Conservation (phyloP, 805 yeast genomes). For the Pichia manshurica region DNA sequence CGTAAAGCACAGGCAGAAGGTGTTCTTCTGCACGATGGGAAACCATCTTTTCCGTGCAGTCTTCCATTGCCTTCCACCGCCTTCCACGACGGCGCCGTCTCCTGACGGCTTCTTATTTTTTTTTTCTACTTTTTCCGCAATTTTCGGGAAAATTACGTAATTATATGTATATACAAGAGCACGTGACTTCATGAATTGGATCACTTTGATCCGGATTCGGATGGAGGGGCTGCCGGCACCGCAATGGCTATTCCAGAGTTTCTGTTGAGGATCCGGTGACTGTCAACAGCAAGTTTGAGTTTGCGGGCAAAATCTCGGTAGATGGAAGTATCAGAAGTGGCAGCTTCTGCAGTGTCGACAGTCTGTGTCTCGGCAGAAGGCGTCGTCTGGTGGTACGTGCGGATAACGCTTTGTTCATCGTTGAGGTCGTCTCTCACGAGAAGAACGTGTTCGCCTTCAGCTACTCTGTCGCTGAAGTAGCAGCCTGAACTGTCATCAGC, state of each 20-base stretch:
- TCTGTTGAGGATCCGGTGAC: slow-evolving; percentile 12
- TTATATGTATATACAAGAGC: too few relatives aligned
- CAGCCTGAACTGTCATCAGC: too few relatives aligned
- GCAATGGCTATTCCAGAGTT: background rate
- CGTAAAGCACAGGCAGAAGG: too few relatives aligned
- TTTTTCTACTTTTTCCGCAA: too few relatives aligned
- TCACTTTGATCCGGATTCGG: too few relatives aligned
- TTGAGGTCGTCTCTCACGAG: slow-evolving; percentile 1
- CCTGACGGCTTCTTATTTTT: too few relatives aligned
- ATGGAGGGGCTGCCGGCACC: too few relatives aligned
- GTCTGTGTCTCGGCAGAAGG: background rate
- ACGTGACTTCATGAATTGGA: too few relatives aligned
- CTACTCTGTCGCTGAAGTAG: background rate
- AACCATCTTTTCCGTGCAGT: too few relatives aligned
- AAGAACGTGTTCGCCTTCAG: background rate
- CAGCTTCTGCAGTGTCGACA: background rate
- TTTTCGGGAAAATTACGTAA: too few relatives aligned
- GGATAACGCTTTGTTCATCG: background rate
- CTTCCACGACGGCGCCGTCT: background rate
- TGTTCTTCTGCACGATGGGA: too few relatives aligned
- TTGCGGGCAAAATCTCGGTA: slow-evolving; percentile 8
- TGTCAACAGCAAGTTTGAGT: slow-evolving; percentile 14
- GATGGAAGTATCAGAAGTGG: background rate
- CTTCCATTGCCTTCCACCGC: slow-evolving; percentile 4
- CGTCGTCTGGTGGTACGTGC: background rate